Base-by-base conservation (phyloP, 805 yeast species). In the Starmerella bombi region DNA sequence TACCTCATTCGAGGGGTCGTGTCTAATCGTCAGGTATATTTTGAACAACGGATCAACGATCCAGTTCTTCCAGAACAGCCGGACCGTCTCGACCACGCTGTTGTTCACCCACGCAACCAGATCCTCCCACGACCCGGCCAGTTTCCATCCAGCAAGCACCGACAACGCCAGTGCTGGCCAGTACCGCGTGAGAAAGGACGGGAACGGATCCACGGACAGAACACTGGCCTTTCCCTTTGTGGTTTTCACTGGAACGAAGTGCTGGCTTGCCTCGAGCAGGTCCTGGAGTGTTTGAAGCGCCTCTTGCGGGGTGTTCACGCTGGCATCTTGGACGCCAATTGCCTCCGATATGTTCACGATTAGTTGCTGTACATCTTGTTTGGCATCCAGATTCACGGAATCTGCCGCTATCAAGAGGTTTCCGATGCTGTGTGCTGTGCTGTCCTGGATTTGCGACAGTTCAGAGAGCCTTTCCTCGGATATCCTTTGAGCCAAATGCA, bases 41-140 rank as follows among this genome's bases (percentile, higher is more conserved):
- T 80, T 77, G 32, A 65, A 63, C 16, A 81, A 54, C 1, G 97
- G 98, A 34, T 70, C 70, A 31, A 83, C 62, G 3, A 88, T 70
- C 97, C 98, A 88, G 57, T 86, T 84, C 25, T 66, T 59, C 65
- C 77, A 71, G 51, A 86, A 78, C 3, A 88, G 83, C 22, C 55
- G 53, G 1, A 67, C 53, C 0, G 93, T 77, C n/a, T 76, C 81
- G 14, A 75, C 58, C 5, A 83, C 55, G 39, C 79, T 77, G 37
- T 65, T 63, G 37, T 64, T 61, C 33, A 75, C 43, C 77, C 91
- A 82, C 1, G 64, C 55, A 2, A 64, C 46, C 15, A 84, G 72
- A 15, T 64, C 69, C 15, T 61, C 62, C 44, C 80, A 65, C 46
- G 76, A 73, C 2, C 67, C 60, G 53, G 79, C 63, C 2, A 70